Conservation (phyloP, 176 grass and related monocot species). For the Alopecurus myosuroides region DNA sequence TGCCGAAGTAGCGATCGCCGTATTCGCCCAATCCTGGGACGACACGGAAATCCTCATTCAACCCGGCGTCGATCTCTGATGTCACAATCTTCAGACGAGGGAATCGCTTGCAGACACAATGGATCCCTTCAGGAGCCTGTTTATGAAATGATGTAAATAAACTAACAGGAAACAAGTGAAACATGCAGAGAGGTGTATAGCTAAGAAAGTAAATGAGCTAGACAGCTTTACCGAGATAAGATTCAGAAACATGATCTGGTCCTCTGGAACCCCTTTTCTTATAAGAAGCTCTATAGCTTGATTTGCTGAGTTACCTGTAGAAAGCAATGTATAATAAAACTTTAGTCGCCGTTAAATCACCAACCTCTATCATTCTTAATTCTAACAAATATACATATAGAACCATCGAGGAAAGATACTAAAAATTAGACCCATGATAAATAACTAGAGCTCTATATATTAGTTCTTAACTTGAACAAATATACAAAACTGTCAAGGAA, state of each 20-base stretch:
- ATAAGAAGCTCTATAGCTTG: slow-evolving; percentile 85
- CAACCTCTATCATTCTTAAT: not conserved
- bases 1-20: slow-evolving; percentile 89
- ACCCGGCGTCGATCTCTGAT: slow-evolving; percentile 70
- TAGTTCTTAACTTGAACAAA: not conserved
- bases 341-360: not conserved
- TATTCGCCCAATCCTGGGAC: slow-evolving; percentile 91
- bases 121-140: slow-evolving; percentile 81
- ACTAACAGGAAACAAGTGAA: not conserved
- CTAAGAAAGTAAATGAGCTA: not conserved
- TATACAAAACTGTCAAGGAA: not conserved
- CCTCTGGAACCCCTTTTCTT: slow-evolving; percentile 73
- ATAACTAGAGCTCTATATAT: not conserved
- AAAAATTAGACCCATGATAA: not conserved
- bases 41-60: slow-evolving; percentile 77
- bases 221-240: slow-evolving; percentile 70
- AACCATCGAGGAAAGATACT: not conserved
- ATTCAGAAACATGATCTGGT: slow-evolving; percentile 84
- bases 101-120: slow-evolving; percentile 80
- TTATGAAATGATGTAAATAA: slow-evolving; percentile 20
- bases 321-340: not conserved
- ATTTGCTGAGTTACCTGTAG: slow-evolving; percentile 74
- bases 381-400: not conserved
- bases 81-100: slow-evolving; percentile 81
- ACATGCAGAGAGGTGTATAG: not conserved